A percentile compares a stretch with the other conserved stretches of the same genome.
These are phyloP conservation scores for Gentiana macrophylla DNA, from an alignment of 257 asterid species.

Conservation along the genomic window DNA sequence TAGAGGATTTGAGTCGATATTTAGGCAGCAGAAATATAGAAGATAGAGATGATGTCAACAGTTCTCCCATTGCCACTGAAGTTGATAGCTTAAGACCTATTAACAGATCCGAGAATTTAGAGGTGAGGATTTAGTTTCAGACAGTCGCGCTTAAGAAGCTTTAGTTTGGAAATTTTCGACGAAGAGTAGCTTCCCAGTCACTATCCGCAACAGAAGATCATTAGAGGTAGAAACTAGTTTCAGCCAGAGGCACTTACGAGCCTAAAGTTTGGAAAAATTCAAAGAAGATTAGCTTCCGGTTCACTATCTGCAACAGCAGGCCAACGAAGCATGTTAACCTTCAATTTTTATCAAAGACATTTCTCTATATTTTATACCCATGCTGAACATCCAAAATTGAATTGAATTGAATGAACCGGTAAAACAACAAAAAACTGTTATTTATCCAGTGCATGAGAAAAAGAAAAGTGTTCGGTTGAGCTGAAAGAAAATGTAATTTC, in stretches of 20 bases:
- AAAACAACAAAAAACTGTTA: too few species aligned
- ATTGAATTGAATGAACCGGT: too few species aligned
- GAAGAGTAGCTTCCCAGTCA: conserved; percentile 45
- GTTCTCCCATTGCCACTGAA: conserved; percentile 42
- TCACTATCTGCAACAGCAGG: too few species aligned
- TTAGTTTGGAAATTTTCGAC: conserved; percentile 40
- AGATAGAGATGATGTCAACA: conserved; percentile 51
- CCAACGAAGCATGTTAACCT: too few species aligned
- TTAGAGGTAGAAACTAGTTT: neutral
- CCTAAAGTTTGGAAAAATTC: neutral
- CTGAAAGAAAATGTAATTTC: too few species aligned
- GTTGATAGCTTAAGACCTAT: conserved; percentile 7
- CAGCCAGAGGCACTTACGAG: neutral
- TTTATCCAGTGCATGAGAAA: too few species aligned
- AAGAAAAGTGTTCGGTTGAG: too few species aligned
- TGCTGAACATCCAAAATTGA: too few species aligned
- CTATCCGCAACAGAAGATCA: conserved; percentile 28
- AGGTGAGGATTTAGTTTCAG: conserved; percentile 8
- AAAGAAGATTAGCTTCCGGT: neutral
- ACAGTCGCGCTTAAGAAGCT: conserved; percentile 13
- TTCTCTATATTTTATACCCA: too few species aligned
- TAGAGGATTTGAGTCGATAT: conserved; percentile 25
- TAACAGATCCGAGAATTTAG: neutral
- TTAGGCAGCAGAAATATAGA: conserved; percentile 33
- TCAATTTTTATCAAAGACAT: too few species aligned